These are phyloP conservation scores for Aspergillus brunneoviolaceus DNA, from an alignment of 2,329 filamentous ascomycete species.

Conservation along the genomic window DNA sequence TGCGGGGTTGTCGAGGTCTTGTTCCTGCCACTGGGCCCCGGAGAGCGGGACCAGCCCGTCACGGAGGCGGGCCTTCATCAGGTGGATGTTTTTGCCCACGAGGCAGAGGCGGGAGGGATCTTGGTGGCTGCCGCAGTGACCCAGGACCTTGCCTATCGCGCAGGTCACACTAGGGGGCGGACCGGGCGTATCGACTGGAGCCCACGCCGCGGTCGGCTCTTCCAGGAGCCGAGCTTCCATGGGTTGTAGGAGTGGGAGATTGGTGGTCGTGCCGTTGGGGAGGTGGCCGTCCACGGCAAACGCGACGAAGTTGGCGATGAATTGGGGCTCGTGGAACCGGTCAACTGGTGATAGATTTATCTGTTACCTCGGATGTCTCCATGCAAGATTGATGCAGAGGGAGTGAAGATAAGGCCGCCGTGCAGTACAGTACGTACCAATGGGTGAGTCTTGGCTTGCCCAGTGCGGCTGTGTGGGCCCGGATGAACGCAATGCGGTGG, in stretches of 20 bases:
- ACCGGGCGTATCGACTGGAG: background rate
- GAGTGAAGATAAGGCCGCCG: background rate
- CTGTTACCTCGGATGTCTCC: no score
- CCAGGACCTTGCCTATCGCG: background rate
- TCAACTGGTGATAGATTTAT: background rate
- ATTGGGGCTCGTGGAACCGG: background rate
- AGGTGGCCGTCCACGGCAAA: background rate
- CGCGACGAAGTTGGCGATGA: background rate
- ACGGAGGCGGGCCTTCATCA: constrained; percentile 25
- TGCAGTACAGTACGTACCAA: background rate
- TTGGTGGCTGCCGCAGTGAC: background rate
- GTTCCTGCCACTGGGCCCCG: constrained; percentile 24
- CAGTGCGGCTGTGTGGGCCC: background rate
- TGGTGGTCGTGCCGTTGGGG: background rate
- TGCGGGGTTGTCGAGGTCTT: constrained; percentile 13
- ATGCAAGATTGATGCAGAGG: background rate
- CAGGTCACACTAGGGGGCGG: background rate
- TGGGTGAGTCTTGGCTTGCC: background rate
- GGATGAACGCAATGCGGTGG: no score
- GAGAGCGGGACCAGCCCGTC: constrained; percentile 26
- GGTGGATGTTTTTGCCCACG: constrained; percentile 27
- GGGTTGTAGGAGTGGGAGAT: no score
- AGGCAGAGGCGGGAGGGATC: constrained; percentile 11
- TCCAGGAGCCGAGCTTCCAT: background rate
- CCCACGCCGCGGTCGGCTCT: background rate